phyloP scores from a whole-genome alignment of 2,329 filamentous ascomycete genomes.

The Talaromyces sp. region DNA sequence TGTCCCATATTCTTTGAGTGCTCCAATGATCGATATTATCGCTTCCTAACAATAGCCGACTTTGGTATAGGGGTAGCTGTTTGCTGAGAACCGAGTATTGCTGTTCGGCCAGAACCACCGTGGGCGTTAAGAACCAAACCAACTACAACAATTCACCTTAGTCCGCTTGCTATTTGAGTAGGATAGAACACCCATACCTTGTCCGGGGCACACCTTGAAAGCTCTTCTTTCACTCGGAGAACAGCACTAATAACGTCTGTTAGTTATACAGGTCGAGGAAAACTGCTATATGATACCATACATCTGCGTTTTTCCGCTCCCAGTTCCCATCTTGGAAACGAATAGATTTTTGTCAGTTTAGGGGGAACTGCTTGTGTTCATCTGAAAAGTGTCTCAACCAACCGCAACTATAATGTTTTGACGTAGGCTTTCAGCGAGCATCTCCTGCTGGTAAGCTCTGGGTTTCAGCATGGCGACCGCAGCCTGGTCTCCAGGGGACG shows the following conservation, averaged over 20 bases:
- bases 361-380: neutral
- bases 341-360: neutral
- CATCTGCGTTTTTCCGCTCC: constrained; percentile 75
- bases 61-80: constrained; percentile 55
- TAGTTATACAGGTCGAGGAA: neutral
- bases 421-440: constrained; percentile 65
- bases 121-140: constrained; percentile 72
- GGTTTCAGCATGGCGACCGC: constrained; percentile 2
- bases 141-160: constrained; percentile 22
- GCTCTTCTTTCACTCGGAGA: constrained; percentile 61
- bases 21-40: constrained; percentile 73
- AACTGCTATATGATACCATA: constrained; percentile 37
- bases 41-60: constrained; percentile 61
- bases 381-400: constrained; percentile 16
- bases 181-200: constrained; percentile 46
- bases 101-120: constrained; percentile 62
- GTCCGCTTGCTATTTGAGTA: neutral
- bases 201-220: constrained; percentile 49
- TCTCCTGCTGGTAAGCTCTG: constrained; percentile 68
- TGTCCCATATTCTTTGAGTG: constrained; percentile 62
- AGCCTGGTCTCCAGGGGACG: neutral
- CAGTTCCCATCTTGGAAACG: constrained; percentile 67
- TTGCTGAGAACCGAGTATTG: constrained; percentile 57
- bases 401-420: constrained; percentile 70
- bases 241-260: constrained; percentile 50